phyloP scores from a whole-genome alignment of 148 eudicot species.

The Dianthus caryophyllus region DNA sequence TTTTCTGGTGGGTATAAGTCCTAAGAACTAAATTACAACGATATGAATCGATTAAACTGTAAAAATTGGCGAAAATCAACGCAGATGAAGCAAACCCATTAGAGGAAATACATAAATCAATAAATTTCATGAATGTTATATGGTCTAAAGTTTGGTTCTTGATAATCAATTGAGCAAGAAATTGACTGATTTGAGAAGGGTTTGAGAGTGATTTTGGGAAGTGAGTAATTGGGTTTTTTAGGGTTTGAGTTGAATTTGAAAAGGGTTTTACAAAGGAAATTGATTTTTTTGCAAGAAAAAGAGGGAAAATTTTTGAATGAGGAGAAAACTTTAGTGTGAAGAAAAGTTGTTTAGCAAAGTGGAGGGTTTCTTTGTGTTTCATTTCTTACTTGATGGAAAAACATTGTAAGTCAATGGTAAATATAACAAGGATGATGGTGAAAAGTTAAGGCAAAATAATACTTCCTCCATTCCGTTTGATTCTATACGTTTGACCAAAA shows the following conservation, averaged over 20 bases:
- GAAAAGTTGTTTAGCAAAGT: constrained; percentile 1
- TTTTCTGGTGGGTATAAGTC: constrained; percentile 26
- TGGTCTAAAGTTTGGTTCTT: constrained; percentile 19
- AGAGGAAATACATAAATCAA: constrained; percentile 15
- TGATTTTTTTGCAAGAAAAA: constrained; percentile 13
- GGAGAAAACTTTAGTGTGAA: neutral
- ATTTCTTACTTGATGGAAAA: neutral
- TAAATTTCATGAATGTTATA: constrained; percentile 19
- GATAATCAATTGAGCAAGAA: constrained; percentile 21
- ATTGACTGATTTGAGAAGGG: constrained; percentile 22
- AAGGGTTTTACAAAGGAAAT: constrained; percentile 8
- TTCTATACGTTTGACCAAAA: no score
- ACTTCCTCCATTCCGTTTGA: no score
- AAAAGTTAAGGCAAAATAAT: no score
- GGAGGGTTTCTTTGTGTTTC: constrained; percentile 13
- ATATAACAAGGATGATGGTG: no score
- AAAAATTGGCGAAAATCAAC: constrained; percentile 14
- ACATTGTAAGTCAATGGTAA: no score
- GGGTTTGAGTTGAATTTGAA: constrained; percentile 5
- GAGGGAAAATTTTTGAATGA: constrained; percentile 2
- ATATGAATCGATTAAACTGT: constrained; percentile 4
- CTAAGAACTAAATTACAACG: constrained; percentile 19
- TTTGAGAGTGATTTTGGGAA: constrained; percentile 19
- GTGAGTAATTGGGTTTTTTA: constrained; percentile 4
- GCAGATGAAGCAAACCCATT: constrained; percentile 21